phyloP scores from a whole-genome alignment of 805 yeast genomes.

The Yarrowia osloensis region DNA sequence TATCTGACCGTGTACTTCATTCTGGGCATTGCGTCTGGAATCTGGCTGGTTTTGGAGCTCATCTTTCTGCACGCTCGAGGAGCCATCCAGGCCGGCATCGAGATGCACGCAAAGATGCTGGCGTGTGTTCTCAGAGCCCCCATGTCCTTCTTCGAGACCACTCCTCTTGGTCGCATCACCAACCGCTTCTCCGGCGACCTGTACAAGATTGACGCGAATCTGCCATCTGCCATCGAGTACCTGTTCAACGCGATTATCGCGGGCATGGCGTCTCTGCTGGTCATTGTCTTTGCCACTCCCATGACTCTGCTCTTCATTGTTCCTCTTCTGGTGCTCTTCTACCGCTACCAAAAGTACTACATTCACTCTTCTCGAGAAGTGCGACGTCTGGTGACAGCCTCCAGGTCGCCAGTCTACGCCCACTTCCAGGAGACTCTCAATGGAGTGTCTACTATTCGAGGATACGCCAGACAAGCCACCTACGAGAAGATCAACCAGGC shows the following conservation, averaged over 20 bases:
- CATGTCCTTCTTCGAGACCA: slow-evolving; percentile 91
- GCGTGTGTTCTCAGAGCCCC: slow-evolving; percentile 77
- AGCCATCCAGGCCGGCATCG: slow-evolving; percentile 36
- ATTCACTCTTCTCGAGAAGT: slow-evolving; percentile 73
- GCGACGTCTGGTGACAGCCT: slow-evolving; percentile 67
- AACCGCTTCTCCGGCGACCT: slow-evolving; percentile 90
- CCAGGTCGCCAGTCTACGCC: slow-evolving; percentile 77
- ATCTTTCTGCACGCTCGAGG: slow-evolving; percentile 57
- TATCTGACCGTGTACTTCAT: slow-evolving; percentile 68
- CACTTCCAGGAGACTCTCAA: slow-evolving; percentile 78
- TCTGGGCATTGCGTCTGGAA: slow-evolving; percentile 55
- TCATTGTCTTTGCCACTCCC: slow-evolving; percentile 87
- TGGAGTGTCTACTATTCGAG: slow-evolving; percentile 78
- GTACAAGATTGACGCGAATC: slow-evolving; percentile 80
- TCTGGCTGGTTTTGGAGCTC: slow-evolving; percentile 57
- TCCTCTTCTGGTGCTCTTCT: slow-evolving; percentile 68
- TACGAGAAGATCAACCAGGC: slow-evolving; percentile 53
- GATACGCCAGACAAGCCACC: slow-evolving; percentile 66
- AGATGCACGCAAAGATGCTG: slow-evolving; percentile 74
- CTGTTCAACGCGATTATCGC: slow-evolving; percentile 43
- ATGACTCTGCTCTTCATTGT: slow-evolving; percentile 69
- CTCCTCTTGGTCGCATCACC: slow-evolving; percentile 89
- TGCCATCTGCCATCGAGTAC: slow-evolving; percentile 44
- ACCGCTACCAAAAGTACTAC: slow-evolving; percentile 71
- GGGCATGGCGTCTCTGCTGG: slow-evolving; percentile 64